These are phyloP conservation scores for Clavispora carvajalis DNA, from an alignment of 805 yeast species.

Conservation along the genomic window DNA sequence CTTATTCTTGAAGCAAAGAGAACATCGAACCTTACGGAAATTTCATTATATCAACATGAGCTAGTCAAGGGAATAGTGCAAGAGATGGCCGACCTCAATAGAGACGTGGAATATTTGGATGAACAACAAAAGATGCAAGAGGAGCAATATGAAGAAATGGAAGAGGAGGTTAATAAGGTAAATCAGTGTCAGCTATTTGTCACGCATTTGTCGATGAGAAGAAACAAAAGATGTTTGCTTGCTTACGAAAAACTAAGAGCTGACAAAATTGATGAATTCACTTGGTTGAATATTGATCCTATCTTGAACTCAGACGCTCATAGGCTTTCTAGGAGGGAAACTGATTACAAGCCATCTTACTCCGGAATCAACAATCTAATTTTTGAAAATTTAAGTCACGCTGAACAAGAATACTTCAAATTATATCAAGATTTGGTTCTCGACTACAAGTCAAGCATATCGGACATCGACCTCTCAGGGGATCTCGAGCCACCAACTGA, in stretches of 20 bases:
- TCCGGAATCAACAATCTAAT: slow-evolving; percentile 9
- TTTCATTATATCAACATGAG: slow-evolving; percentile 72
- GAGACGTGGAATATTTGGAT: slow-evolving; percentile 47
- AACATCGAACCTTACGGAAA: slow-evolving; percentile 53
- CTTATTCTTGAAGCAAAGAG: slow-evolving; percentile 83
- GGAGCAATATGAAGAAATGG: slow-evolving; percentile 15
- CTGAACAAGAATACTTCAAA: slow-evolving; percentile 74
- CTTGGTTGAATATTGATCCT: slow-evolving; percentile 69
- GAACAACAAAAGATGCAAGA: slow-evolving; percentile 19
- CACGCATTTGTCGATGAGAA: slow-evolving; percentile 68
- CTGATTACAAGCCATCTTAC: slow-evolving; percentile 11
- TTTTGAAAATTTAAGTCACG: slow-evolving; percentile 56
- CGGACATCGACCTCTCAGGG: slow-evolving; percentile 84
- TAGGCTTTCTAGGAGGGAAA: not conserved
- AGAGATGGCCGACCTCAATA: slow-evolving; percentile 63
- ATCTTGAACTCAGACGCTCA: slow-evolving; percentile 14
- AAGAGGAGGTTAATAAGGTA: slow-evolving; percentile 37
- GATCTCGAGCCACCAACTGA: slow-evolving; percentile 87
- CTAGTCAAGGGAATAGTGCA: slow-evolving; percentile 62
- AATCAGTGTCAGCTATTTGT: slow-evolving; percentile 64
- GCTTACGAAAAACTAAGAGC: slow-evolving; percentile 79
- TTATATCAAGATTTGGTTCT: slow-evolving; percentile 67
- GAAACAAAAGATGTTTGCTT: slow-evolving; percentile 84
- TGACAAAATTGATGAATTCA: slow-evolving; percentile 55
- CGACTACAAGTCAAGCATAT: slow-evolving; percentile 70